Percentiles rank a stretch among this genome's conserved stretches.
phyloP scores from a whole-genome alignment of 2,329 filamentous ascomycete species.

The Scedosporium boydii region DNA sequence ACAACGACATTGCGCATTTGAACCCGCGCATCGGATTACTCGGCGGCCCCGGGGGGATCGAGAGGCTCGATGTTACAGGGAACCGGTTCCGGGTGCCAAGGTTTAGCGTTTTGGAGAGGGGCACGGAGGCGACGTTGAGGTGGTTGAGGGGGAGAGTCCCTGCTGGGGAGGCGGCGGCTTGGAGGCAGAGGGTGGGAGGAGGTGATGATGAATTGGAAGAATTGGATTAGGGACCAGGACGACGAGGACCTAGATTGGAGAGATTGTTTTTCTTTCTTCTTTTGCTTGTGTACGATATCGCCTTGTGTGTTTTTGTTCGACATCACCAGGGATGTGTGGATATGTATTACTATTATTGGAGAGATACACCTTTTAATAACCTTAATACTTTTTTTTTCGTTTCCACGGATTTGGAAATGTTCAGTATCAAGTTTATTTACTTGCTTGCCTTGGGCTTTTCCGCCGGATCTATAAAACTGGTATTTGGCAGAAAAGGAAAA shows the following conservation, averaged over 20 bases:
- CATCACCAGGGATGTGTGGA: neutral
- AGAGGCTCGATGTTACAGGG: constrained; percentile 67
- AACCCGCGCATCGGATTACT: constrained; percentile 74
- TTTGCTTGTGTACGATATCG: neutral
- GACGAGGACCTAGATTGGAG: neutral
- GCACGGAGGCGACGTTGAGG: constrained; percentile 72
- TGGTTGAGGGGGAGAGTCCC: constrained; percentile 75
- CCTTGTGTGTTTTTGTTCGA: neutral
- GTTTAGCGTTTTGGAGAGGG: constrained; percentile 74
- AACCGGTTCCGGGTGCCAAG: constrained; percentile 84
- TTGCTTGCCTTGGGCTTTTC: neutral
- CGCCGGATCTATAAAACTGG: neutral
- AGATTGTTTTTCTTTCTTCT: neutral
- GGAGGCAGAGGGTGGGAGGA: constrained; percentile 37
- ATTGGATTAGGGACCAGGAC: constrained; percentile 4
- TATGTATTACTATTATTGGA: neutral
- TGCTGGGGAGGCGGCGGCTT: constrained; percentile 46
- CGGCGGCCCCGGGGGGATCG: constrained; percentile 48
- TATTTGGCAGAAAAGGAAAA: neutral
- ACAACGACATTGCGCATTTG: constrained; percentile 77
- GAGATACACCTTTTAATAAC: constrained; percentile 1
- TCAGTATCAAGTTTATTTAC: neutral
- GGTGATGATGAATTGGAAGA: constrained; percentile 19
- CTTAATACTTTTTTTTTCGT: neutral
- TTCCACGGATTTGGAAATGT: neutral